Base-by-base conservation (phyloP, 331 rosid species). In the Pyracantha coccinea region DNA sequence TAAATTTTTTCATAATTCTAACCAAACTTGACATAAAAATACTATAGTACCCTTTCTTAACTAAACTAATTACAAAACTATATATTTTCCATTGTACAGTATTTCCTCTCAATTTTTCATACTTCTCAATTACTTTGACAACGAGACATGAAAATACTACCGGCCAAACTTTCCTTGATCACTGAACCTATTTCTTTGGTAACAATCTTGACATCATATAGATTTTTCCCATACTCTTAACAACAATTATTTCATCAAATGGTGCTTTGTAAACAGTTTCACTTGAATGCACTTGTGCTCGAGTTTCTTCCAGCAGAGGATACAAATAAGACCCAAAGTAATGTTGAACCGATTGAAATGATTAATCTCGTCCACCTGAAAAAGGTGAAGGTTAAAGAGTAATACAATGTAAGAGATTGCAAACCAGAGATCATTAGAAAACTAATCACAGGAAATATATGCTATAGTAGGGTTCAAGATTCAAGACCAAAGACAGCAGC, bases 231-330 rank as follows among this genome's bases (percentile, higher is more conserved):
- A 10, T 32, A 6, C 5, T 25, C 25, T 27, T 41, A 13, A 65
- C 1, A n/a, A 2, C 55, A n/a, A 55, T 38, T 23, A 75, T 52
- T 23, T 57, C 21, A 55, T 53, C 79, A 32, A 20, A 66, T 0
- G 73, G 79, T 7, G 79, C 79, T 66, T 41, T 23, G 27, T 16
- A 7, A 7, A 66, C 21, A 24, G 35, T 5, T n/a, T 54, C 35
- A 4, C 44, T 75, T 10, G 66, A 65, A 23, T 58, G 69, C 52
- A 75, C 14, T 11, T 13, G 3, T 1, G 72, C 66, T 28, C 79
- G 61, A n/a, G 79, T 75, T 11, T 66, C 79, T 0, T 66, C 79
- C 71, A 75, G 15, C 23, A 75, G 15, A 2, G 79, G 73, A 27
- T 50, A 66, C 16, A 5, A 1, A 35, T 50, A 75, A 8, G 66